Conservation (phyloP, 2,329 filamentous ascomycete genomes). For the Cordyceps farinosa region DNA sequence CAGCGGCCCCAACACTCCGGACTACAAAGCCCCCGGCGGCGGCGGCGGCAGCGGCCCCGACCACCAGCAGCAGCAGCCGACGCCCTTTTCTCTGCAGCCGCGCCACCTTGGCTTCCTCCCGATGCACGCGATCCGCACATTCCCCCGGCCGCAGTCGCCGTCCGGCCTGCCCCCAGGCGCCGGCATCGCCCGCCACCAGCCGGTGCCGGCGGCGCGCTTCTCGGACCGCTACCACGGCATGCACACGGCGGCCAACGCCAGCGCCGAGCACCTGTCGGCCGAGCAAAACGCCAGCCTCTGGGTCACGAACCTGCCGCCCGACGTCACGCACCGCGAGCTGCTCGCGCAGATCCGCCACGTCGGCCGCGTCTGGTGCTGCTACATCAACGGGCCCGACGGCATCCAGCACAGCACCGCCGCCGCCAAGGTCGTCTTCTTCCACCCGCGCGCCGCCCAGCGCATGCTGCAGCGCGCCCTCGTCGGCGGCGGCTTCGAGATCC, state of each 20-base stretch:
- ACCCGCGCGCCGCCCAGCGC: conserved; percentile 35
- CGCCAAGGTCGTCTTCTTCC: conserved; percentile 50
- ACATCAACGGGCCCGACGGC: conserved; percentile 47
- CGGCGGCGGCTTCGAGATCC: conserved; percentile 34
- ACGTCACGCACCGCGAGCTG: conserved; percentile 41
- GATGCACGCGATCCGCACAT: not conserved
- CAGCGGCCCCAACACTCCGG: no score
- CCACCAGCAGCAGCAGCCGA: not conserved
- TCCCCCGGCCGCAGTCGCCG: not conserved
- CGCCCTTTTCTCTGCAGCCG: not conserved
- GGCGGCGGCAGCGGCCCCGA: not conserved
- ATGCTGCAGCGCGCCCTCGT: conserved; percentile 26
- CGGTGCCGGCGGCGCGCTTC: conserved; percentile 24
- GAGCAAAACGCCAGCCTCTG: conserved; percentile 50
- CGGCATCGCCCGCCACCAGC: no score
- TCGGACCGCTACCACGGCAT: conserved; percentile 36
- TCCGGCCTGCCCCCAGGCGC: no score
- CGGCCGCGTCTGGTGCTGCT: conserved; percentile 50
- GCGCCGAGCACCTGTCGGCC: conserved; percentile 28
- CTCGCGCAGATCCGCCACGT: conserved; percentile 41
- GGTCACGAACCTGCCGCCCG: conserved; percentile 48
- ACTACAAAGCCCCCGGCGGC: not conserved
- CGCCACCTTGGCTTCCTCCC: conserved; percentile 7
- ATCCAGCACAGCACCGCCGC: conserved; percentile 37
- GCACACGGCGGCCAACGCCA: conserved; percentile 35